phyloP scores from a whole-genome alignment of 306 rosid genomes.

The Cucurbita ficifolia region DNA sequence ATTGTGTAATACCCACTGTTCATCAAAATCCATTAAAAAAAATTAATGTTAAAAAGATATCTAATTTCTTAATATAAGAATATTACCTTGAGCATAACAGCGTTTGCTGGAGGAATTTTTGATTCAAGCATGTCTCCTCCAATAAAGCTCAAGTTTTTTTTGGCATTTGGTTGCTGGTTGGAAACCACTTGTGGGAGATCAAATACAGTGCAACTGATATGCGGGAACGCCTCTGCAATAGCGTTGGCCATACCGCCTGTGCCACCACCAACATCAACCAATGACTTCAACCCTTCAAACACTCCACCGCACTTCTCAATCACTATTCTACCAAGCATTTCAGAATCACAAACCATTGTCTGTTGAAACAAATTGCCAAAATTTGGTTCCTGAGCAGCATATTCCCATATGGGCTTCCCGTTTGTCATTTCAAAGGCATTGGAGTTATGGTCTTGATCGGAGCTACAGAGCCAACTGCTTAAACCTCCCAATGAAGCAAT shows the following conservation, averaged over 20 bases:
- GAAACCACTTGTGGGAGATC: slow-evolving; percentile 24
- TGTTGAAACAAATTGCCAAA: slow-evolving; percentile 7
- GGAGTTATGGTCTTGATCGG: neutral
- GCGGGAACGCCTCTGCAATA: slow-evolving; percentile 17
- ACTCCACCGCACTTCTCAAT: slow-evolving; percentile 6
- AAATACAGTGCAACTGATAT: slow-evolving; percentile 18
- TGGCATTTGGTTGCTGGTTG: neutral
- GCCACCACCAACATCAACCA: slow-evolving; percentile 38
- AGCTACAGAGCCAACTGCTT: neutral
- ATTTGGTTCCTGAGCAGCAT: neutral
- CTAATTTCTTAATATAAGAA: no score
- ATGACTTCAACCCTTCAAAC: slow-evolving; percentile 19
- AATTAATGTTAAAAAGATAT: neutral
- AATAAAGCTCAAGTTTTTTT: slow-evolving; percentile 8
- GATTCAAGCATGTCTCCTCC: slow-evolving; percentile 21
- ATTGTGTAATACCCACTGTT: slow-evolving; percentile 23
- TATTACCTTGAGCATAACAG: slow-evolving; percentile 18
- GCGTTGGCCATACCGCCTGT: slow-evolving; percentile 21
- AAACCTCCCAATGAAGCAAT: slow-evolving; percentile 6
- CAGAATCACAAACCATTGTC: slow-evolving; percentile 21
- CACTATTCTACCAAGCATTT: neutral
- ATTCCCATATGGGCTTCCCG: slow-evolving; percentile 16
- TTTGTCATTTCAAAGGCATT: neutral
- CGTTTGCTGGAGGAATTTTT: slow-evolving; percentile 14
- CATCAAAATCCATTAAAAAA: neutral